phyloP scores from a whole-genome alignment of 495 filamentous ascomycete genomes.

The Apiosordaria backusii region DNA sequence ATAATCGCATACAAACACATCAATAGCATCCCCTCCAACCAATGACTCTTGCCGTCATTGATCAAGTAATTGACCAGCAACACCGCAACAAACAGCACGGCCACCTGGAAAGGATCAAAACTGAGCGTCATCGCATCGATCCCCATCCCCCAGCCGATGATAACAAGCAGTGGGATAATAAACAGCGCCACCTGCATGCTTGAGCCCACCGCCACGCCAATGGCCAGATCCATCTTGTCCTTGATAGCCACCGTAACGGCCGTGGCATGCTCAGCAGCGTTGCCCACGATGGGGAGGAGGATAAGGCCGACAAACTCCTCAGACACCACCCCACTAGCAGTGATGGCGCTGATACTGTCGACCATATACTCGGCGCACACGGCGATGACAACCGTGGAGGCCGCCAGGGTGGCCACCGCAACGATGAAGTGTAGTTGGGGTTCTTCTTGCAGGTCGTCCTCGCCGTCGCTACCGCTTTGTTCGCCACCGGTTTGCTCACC shows the following conservation, averaged over 20 bases:
- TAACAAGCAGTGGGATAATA: conserved; percentile 70
- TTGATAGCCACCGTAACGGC: conserved; percentile 83
- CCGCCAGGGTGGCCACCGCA: conserved; percentile 65
- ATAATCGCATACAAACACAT: conserved; percentile 74
- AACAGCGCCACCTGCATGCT: conserved; percentile 85
- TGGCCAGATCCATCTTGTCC: conserved; percentile 88
- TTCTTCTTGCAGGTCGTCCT: conserved; percentile 60
- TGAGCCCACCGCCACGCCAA: conserved; percentile 79
- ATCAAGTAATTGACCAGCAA: conserved; percentile 83
- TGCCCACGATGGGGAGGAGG: conserved; percentile 83
- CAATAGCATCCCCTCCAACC: conserved; percentile 73
- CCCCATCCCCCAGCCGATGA: conserved; percentile 79
- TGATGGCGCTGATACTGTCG: conserved; percentile 68
- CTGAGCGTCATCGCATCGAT: conserved; percentile 65
- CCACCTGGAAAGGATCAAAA: conserved; percentile 80
- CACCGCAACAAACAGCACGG: conserved; percentile 72
- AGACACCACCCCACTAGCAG: conserved; percentile 52
- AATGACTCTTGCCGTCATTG: conserved; percentile 57
- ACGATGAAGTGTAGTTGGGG: conserved; percentile 67
- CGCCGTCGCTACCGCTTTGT: conserved; percentile 14
- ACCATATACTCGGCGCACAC: conserved; percentile 92
- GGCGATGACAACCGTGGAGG: conserved; percentile 75
- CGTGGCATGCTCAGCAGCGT: conserved; percentile 84
- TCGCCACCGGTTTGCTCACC: neutral
- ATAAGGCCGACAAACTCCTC: conserved; percentile 81